A percentile compares a stretch with the other conserved stretches of the same genome.
Evolutionary conservation across 805 yeast species (phyloP).

Genomic region (Pichia pseudocactophila): DNA sequence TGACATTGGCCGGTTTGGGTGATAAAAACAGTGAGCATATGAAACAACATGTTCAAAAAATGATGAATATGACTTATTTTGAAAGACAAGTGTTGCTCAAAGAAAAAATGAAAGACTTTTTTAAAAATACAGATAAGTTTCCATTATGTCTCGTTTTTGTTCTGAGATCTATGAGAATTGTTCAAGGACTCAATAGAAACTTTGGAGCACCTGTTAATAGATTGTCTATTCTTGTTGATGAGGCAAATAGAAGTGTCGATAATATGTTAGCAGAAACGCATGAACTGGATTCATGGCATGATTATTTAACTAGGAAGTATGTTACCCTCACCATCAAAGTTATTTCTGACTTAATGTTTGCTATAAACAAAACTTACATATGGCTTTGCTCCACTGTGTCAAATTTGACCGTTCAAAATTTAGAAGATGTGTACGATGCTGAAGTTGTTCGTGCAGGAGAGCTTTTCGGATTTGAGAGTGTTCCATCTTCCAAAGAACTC

Average conservation of each 20-base stretch:
- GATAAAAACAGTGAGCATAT: slow-evolving; percentile 26
- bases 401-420: slow-evolving; percentile 24
- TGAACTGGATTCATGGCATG: slow-evolving; percentile 11
- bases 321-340: slow-evolving; percentile 12
- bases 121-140: slow-evolving; percentile 54
- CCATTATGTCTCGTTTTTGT: slow-evolving; percentile 60
- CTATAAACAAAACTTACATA: slow-evolving; percentile 8
- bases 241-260: slow-evolving; percentile 33
- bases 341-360: slow-evolving; percentile 11
- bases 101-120: slow-evolving; percentile 44
- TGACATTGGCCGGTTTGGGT: slow-evolving; percentile 28
- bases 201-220: slow-evolving; percentile 73
- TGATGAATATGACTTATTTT: slow-evolving; percentile 28
- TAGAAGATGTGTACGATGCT: slow-evolving; percentile 38
- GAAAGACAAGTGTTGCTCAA: slow-evolving; percentile 35
- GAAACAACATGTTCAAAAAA: slow-evolving; percentile 19
- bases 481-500: slow-evolving; percentile 22
- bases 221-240: slow-evolving; percentile 49
- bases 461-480: slow-evolving; percentile 34
- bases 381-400: slow-evolving; percentile 5
- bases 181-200: slow-evolving; percentile 57
- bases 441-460: slow-evolving; percentile 35
- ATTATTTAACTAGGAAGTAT: slow-evolving; percentile 14
- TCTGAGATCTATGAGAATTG: slow-evolving; percentile 64
- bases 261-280: slow-evolving; percentile 8